These are phyloP conservation scores for Pleurotus citrinopileatus DNA, from an alignment of 768 basidiomycete genomes.

Conservation along the genomic window DNA sequence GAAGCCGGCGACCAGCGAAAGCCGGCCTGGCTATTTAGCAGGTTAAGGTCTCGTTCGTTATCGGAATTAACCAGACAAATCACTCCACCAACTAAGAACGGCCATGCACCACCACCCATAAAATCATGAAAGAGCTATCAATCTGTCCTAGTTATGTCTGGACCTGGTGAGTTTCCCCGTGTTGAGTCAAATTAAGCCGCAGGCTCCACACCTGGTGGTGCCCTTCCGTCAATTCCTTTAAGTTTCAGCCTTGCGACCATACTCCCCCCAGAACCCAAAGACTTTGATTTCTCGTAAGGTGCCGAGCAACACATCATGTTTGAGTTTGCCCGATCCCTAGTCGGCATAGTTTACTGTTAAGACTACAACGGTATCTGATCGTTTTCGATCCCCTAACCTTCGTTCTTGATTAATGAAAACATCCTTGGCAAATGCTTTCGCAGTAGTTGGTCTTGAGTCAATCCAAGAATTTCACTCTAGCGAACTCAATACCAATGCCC, in stretches of 20 bases:
- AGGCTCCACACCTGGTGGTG: conserved; percentile 59
- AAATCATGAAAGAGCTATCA: conserved; percentile 72
- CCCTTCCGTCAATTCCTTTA: conserved; percentile 64
- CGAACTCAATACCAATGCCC: conserved; percentile 79
- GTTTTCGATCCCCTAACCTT: conserved; percentile 85
- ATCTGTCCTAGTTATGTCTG: conserved; percentile 63
- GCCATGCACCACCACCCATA: no score
- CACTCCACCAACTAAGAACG: no score
- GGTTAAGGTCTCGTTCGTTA: conserved; percentile 93
- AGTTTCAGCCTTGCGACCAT: conserved; percentile 52
- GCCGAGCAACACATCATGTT: conserved; percentile 69
- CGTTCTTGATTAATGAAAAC: conserved; percentile 85
- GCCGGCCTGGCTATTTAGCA: no score
- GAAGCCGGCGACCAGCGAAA: no score
- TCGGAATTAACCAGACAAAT: conserved; percentile 97
- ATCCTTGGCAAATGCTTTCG: conserved; percentile 86
- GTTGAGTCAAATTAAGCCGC: conserved; percentile 77
- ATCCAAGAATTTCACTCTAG: conserved; percentile 88
- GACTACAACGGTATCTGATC: conserved; percentile 83
- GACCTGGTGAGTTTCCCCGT: conserved; percentile 70
- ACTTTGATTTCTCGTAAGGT: conserved; percentile 88
- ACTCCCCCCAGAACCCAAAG: conserved; percentile 82
- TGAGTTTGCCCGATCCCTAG: conserved; percentile 72
- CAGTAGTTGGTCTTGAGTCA: conserved; percentile 77
- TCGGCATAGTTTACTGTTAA: conserved; percentile 84